Conservation (phyloP, 768 basidiomycete species). For the Mycena galericulata region DNA sequence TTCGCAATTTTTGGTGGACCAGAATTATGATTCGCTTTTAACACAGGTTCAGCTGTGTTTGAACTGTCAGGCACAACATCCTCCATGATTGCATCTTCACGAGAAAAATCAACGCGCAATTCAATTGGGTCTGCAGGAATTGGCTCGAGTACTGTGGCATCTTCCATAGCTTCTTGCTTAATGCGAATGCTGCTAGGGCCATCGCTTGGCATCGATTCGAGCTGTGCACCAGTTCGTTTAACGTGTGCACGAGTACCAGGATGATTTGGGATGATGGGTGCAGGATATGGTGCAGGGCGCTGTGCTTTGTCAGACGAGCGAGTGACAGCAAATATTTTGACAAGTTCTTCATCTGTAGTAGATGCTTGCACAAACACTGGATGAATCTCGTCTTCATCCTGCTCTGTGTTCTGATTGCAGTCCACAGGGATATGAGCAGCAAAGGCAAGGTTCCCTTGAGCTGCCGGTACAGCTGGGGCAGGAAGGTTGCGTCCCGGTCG, state of each 20-base stretch:
- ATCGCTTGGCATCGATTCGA: too few species aligned
- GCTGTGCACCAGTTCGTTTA: neutral
- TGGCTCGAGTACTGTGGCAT: neutral
- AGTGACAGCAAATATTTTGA: slow-evolving; percentile 4
- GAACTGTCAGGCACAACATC: too few species aligned
- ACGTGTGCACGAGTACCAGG: neutral
- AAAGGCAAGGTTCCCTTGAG: neutral
- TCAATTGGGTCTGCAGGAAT: neutral
- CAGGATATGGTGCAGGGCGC: slow-evolving; percentile 2
- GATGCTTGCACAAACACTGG: slow-evolving; percentile 6
- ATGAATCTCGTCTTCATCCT: neutral
- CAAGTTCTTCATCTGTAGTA: neutral
- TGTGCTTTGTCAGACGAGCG: neutral
- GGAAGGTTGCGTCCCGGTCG: too few species aligned
- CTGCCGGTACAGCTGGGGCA: too few species aligned
- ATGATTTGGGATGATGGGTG: too few species aligned
- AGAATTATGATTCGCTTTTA: neutral
- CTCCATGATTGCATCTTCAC: slow-evolving; percentile 6
- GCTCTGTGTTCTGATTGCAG: neutral
- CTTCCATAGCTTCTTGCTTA: neutral
- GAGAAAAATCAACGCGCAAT: neutral
- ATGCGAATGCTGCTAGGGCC: too few species aligned
- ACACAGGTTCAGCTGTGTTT: too few species aligned
- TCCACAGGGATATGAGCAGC: neutral
- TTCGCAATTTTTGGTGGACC: neutral